A percentile compares a stretch with the other conserved stretches of the same genome.
These are phyloP conservation scores for Fusarium proliferatum DNA, from an alignment of 2,329 filamentous ascomycete genomes.

Conservation along the genomic window DNA sequence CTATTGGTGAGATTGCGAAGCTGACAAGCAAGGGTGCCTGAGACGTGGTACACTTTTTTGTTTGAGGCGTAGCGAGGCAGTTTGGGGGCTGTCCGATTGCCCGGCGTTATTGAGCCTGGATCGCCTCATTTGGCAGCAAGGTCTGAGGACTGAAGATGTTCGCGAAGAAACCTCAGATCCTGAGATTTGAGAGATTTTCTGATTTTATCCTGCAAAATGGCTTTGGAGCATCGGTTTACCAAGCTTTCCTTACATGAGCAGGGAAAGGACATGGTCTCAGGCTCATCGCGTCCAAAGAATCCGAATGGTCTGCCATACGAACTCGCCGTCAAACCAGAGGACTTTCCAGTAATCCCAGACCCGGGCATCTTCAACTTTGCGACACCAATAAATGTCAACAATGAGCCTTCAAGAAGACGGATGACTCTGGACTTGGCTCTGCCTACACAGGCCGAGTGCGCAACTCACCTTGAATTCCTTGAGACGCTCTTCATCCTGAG, in stretches of 20 bases:
- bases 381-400: accelerated
- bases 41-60: neutral
- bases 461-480: conserved; percentile 68
- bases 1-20: conserved; percentile 8
- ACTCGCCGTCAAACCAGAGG: neutral
- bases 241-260: conserved; percentile 17
- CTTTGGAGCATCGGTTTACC: conserved; percentile 3
- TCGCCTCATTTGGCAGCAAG: neutral
- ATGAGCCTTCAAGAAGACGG: accelerated
- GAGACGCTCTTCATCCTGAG: conserved; percentile 67
- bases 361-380: conserved; percentile 1
- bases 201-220: neutral
- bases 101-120: neutral
- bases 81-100: neutral
- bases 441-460: conserved; percentile 10
- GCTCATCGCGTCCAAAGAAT: neutral
- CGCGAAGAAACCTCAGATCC: accelerated
- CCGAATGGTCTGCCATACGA: conserved; percentile 2
- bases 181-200: neutral
- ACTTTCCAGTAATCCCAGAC: conserved; percentile 6
- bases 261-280: conserved; percentile 12
- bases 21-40: neutral
- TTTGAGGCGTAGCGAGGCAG: neutral
- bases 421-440: neutral
- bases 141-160: neutral